Evolutionary conservation across 768 basidiomycete species (phyloP), one percentile per base, ranked within the genome.

Genomic region (Rickenella mellea): DNA sequence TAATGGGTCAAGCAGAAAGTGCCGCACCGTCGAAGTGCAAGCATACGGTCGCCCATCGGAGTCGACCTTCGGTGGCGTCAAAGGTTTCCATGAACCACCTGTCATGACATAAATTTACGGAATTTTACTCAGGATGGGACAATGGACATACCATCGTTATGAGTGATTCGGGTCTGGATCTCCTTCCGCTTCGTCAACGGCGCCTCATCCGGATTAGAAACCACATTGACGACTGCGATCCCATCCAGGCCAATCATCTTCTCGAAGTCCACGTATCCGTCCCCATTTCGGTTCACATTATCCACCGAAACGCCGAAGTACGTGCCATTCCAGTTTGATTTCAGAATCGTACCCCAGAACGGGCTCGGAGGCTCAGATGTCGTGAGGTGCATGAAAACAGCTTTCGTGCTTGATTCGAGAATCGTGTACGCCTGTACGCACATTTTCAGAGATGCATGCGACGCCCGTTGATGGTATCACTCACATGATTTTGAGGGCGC

Each of bases 291-390:
- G 59, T 98, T 98, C 42, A 87, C 96, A 51, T 91, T 73, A 51
- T 88, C 83, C 28, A 87, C 54, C 1, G 92, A 88, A 9, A 92
- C 58, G 17, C 86, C 82, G 57, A 91, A 99, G 68, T 96, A 97
- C 0, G 96, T 99, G 27, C 96, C 96, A 53, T 99, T 99, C 24
- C 86, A 97, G 61, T 99, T 98, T 22, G 93, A 96, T 61, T 94
- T 94, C 46, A 91, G 74, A 50, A 98, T 82, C 54, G 76, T 84
- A 27, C 96, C 96, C 82, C 86, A 98, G 56, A 69, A 84, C 2
- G 82, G 86, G 17, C 67, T 70, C 0, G 75, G 71, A 12, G 70
- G 64, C 45, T 86, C 78, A 15, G 87, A 88, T 68, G 87, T 94
- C 0, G 96, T 98, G 70, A 94, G 84, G 54, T 94, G 94, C 9